Evolutionary conservation across 1,284 basidiomycete species (phyloP).

Genomic region (Trichosporon coremiiforme): DNA sequence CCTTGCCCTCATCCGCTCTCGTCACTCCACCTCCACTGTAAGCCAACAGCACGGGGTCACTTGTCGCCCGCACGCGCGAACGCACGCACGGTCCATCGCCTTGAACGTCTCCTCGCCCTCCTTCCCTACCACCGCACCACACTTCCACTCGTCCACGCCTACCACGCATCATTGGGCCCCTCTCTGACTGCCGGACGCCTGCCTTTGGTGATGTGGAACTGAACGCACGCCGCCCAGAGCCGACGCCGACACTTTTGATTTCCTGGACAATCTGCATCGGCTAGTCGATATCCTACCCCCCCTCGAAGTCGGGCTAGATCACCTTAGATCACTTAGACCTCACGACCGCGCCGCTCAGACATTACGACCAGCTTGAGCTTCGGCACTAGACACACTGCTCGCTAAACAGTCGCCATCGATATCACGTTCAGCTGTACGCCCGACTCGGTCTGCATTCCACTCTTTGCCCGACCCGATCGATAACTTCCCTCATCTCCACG

Average conservation of each 20-base stretch:
- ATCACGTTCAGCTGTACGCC: not conserved
- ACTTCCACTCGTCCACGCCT: not conserved
- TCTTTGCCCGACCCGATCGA: not conserved
- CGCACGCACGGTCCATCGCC: constrained; percentile 7
- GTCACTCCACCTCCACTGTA: not conserved
- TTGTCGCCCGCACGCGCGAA: constrained; percentile 1
- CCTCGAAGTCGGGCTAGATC: not conserved
- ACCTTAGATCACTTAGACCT: not conserved
- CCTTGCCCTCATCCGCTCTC: not conserved
- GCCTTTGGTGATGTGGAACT: not conserved
- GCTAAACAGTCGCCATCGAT: not conserved
- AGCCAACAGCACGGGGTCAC: constrained; percentile 7
- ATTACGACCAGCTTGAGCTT: not conserved
- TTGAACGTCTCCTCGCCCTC: not conserved
- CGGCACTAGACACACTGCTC: not conserved
- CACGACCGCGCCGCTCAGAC: not conserved
- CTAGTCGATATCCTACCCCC: not conserved
- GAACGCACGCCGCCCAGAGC: not conserved
- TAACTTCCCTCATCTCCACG: not conserved
- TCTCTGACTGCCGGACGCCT: not conserved
- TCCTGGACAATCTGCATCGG: not conserved
- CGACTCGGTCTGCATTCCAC: not conserved
- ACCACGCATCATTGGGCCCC: not conserved
- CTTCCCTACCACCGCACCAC: too few relatives aligned
- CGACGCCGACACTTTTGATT: constrained; percentile 5